phyloP scores from a whole-genome alignment of 2,329 filamentous ascomycete genomes.

The Chaetomiaceae sp. region DNA sequence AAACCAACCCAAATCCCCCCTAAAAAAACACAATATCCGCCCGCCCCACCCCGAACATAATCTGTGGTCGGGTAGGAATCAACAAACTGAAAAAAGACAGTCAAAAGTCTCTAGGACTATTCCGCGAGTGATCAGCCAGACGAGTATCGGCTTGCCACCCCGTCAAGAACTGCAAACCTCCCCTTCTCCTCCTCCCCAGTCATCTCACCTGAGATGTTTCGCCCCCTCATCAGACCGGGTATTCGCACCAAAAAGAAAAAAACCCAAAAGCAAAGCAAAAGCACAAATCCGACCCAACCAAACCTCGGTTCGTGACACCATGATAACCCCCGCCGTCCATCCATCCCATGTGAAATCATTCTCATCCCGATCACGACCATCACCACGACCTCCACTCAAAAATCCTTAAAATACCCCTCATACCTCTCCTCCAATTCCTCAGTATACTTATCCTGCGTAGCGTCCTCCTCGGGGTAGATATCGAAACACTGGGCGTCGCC shows the following conservation, averaged over 20 bases:
- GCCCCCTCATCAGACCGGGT: slow-evolving; percentile 2
- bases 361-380: neutral
- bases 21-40: no score
- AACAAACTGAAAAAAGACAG: neutral
- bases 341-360: no score
- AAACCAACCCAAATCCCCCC: neutral
- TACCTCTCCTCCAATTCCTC: slow-evolving; percentile 64
- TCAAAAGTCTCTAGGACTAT: neutral
- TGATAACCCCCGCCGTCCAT: neutral
- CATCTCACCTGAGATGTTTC: no score
- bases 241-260: neutral
- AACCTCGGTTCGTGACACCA: neutral
- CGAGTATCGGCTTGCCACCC: no score
- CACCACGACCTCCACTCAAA: slow-evolving; percentile 40
- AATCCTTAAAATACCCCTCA: slow-evolving; percentile 66
- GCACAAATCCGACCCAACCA: neutral
- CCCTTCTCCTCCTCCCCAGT: no score
- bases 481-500: slow-evolving; percentile 80
- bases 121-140: neutral
- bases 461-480: slow-evolving; percentile 72
- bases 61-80: no score
- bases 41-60: no score
- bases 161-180: no score
- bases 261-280: neutral
- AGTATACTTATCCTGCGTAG: slow-evolving; percentile 60